A percentile compares a stretch with the other conserved stretches of the same genome.
Conservation (phyloP, 768 basidiomycete genomes). For the Sarcodon aspratus region DNA sequence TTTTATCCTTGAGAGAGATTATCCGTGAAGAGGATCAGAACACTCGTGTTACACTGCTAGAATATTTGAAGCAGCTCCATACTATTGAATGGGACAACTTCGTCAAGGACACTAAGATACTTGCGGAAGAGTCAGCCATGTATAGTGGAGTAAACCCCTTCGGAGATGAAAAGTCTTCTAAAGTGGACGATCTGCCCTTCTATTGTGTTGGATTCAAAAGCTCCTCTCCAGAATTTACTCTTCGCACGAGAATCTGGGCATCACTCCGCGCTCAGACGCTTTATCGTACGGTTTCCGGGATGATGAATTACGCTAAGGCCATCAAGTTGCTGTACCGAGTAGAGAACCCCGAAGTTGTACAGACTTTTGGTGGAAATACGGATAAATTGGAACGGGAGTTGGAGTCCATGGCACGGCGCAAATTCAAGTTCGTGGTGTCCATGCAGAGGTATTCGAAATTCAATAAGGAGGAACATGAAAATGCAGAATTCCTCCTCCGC, state of each 20-base stretch:
- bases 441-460: slow-evolving; percentile 99
- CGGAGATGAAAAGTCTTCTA: slow-evolving; percentile 76
- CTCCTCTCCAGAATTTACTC: slow-evolving; percentile 94
- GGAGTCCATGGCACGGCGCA: slow-evolving; percentile 94
- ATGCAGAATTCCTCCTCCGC: slow-evolving; percentile 93
- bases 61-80: slow-evolving; percentile 97
- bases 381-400: slow-evolving; percentile 94
- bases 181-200: slow-evolving; percentile 90
- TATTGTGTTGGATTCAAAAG: slow-evolving; percentile 99
- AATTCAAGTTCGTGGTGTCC: slow-evolving; percentile 98
- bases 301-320: slow-evolving; percentile 99
- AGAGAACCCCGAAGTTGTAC: slow-evolving; percentile 98
- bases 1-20: slow-evolving; percentile 93
- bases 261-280: slow-evolving; percentile 97
- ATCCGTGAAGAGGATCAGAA: slow-evolving; percentile 98
- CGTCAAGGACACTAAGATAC: slow-evolving; percentile 98
- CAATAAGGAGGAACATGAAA: slow-evolving; percentile 98
- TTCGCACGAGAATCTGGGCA: slow-evolving; percentile 98
- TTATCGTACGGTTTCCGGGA: slow-evolving; percentile 96
- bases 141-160: slow-evolving; percentile 71
- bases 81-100: slow-evolving; percentile 99
- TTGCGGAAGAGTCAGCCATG: slow-evolving; percentile 89
- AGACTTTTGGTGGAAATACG: slow-evolving; percentile 94
- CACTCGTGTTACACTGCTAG: slow-evolving; percentile 91
- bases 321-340: slow-evolving; percentile 99